A percentile compares a stretch with the other conserved stretches of the same genome.
These are phyloP conservation scores for Aspergillus texensis DNA, from an alignment of 2,329 filamentous ascomycete genomes.

Conservation along the genomic window DNA sequence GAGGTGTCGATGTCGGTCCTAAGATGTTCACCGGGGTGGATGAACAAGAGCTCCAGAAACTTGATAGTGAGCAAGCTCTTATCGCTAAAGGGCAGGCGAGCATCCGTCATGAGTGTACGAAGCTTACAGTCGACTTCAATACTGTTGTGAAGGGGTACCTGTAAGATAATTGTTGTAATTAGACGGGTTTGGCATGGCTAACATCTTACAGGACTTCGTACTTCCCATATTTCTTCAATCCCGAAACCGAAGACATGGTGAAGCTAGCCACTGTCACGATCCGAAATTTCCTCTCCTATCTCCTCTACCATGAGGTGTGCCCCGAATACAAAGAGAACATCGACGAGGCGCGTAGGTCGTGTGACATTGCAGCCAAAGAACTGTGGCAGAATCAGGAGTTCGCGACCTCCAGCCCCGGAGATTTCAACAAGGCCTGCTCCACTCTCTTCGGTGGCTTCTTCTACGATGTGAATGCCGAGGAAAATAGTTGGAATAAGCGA, in stretches of 20 bases:
- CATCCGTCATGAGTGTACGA: conserved; percentile 57
- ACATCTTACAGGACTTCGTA: conserved; percentile 52
- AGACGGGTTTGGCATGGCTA: conserved; percentile 6
- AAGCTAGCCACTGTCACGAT: conserved; percentile 68
- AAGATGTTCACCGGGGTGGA: conserved; percentile 67
- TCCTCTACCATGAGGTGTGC: conserved; percentile 82
- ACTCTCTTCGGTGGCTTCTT: conserved; percentile 65
- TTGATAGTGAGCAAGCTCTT: conserved; percentile 67
- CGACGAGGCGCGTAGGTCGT: conserved; percentile 65
- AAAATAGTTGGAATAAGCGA: conserved; percentile 45
- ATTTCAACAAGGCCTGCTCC: conserved; percentile 77
- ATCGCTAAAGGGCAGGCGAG: conserved; percentile 58
- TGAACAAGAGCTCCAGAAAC: conserved; percentile 62
- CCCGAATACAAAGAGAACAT: conserved; percentile 75
- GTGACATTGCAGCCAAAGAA: conserved; percentile 68
- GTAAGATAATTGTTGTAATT: conserved; percentile 49
- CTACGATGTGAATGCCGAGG: conserved; percentile 44
- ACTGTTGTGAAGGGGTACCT: conserved; percentile 77
- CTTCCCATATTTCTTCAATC: conserved; percentile 60
- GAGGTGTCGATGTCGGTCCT: conserved; percentile 69
- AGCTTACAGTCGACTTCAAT: conserved; percentile 80
- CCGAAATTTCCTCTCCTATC: conserved; percentile 85
- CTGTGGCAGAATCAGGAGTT: conserved; percentile 62
- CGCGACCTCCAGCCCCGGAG: conserved; percentile 64
- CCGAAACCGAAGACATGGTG: conserved; percentile 57